Base-by-base conservation (phyloP, 2,329 filamentous ascomycete genomes). In the Aspergillus sp. region DNA sequence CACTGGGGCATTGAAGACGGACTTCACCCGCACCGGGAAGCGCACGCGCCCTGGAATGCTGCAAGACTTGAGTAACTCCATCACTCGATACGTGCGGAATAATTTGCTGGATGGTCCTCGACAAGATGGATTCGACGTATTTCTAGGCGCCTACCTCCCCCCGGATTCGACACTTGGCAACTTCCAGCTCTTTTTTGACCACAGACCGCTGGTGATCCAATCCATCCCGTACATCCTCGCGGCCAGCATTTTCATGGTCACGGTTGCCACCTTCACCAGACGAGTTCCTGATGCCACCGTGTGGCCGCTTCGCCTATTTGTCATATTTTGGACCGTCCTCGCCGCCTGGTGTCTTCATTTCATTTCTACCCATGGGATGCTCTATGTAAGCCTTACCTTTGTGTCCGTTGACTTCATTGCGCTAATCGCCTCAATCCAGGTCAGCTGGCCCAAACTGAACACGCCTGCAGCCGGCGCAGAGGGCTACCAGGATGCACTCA, bases 371-470 rank as follows among this genome's bases (percentile, higher is more conserved):
- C 86, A 96, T 62, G 93, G 93, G 49, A 90, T 94, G 76, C 82
- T 98, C 58, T 98, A 93, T 62, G 93, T 97, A 79, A 79, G 88
- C 82, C 41, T 19, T 19, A 19, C 19, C 29, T 10, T 36, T 44
- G 26, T 26, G 26, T 40, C 19, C 7, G 10, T 3, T 8, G 30
- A 39, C 41, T 4, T 9, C 8, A 36, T 41, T 19, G 40, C 45
- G 33, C 51, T 52, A 44, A 52, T 43, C 7, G 29, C 40, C 1
- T 45, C 12, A 43, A 41, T 44, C 40, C 51, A 95, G 89, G 90
- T 96, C 56, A 97, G 96, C 71, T 98, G 94, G 93, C 93, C 93
- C 7, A 96, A 94, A 64, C 80, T 98, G 42, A 94, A 94, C 66
- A 90, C 89, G 7, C 83, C 88, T 10, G 81, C 87, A 2, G 94